A percentile compares a stretch with the other conserved stretches of the same genome.
phyloP scores from a whole-genome alignment of 2,329 filamentous ascomycete species.

The Trichoderma sp. region DNA sequence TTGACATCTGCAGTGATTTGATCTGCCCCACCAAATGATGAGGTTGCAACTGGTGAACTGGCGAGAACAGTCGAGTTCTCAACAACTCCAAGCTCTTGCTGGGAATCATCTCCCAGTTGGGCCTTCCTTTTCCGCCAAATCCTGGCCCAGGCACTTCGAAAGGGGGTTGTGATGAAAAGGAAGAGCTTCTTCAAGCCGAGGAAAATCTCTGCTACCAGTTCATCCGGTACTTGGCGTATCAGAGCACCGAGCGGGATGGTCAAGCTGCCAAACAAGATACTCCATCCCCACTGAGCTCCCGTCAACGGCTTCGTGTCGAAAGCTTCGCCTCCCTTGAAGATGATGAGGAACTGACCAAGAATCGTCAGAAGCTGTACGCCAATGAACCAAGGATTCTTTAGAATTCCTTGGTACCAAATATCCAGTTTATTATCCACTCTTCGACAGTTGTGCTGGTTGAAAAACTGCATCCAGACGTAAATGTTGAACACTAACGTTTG shows the following conservation, averaged over 20 bases:
- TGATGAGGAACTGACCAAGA: slow-evolving; percentile 67
- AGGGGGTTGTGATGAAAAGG: slow-evolving; percentile 24
- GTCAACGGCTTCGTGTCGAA: slow-evolving; percentile 61
- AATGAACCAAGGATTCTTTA: slow-evolving; percentile 74
- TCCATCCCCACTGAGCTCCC: slow-evolving; percentile 68
- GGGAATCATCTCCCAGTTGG: slow-evolving; percentile 22
- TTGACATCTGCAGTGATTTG: background rate
- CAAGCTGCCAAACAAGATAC: slow-evolving; percentile 63
- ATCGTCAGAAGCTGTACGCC: slow-evolving; percentile 64
- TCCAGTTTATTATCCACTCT: slow-evolving; percentile 81
- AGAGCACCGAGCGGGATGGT: slow-evolving; percentile 59
- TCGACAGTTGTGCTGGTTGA: slow-evolving; percentile 78
- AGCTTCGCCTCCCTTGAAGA: slow-evolving; percentile 66
- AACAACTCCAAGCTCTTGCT: slow-evolving; percentile 27
- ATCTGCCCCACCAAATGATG: background rate
- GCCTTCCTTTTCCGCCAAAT: slow-evolving; percentile 28
- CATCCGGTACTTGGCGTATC: slow-evolving; percentile 42
- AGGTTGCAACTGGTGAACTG: background rate
- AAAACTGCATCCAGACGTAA: slow-evolving; percentile 88
- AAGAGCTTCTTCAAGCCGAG: slow-evolving; percentile 23
- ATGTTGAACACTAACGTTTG: slow-evolving; percentile 78
- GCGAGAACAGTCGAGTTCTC: slow-evolving; percentile 22
- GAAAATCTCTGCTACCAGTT: slow-evolving; percentile 32
- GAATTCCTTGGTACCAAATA: slow-evolving; percentile 71
- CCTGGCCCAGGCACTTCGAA: slow-evolving; percentile 23